Percentiles rank a stretch among this genome's conserved stretches.
Conservation (phyloP, 2,329 filamentous ascomycete genomes). For the Colletotrichum ledebouriae region DNA sequence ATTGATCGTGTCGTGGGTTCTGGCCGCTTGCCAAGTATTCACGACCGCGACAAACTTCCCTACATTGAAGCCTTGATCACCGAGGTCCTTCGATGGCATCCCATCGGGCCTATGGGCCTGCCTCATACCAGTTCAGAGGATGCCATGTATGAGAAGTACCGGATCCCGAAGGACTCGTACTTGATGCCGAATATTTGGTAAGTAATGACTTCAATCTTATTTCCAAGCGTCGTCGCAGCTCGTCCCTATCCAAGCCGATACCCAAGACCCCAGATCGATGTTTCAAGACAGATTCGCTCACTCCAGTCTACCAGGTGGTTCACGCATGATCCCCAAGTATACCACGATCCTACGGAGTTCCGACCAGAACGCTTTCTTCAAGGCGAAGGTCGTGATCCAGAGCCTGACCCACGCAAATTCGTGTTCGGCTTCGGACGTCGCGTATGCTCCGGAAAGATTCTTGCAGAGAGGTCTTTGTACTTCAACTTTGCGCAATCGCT, state of each 20-base stretch:
- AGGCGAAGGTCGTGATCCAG: background rate
- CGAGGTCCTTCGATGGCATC: constrained; percentile 68
- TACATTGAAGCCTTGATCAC: constrained; percentile 68
- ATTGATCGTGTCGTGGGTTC: constrained; percentile 64
- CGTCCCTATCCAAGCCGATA: background rate
- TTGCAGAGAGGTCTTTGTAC: constrained; percentile 42
- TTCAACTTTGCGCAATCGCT: constrained; percentile 57
- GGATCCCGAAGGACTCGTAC: constrained; percentile 43
- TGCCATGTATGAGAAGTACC: background rate
- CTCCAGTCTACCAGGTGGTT: background rate
- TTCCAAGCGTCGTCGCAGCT: background rate
- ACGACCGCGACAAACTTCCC: constrained; percentile 62
- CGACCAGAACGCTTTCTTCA: background rate
- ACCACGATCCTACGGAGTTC: constrained; percentile 56
- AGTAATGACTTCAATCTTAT: constrained; percentile 52
- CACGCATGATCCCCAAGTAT: constrained; percentile 74
- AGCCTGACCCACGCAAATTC: background rate
- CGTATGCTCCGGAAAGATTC: constrained; percentile 42
- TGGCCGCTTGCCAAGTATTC: constrained; percentile 60
- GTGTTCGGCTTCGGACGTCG: constrained; percentile 44
- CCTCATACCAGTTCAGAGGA: constrained; percentile 52
- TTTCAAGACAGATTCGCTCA: background rate
- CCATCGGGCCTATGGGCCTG: constrained; percentile 61
- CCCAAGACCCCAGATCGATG: background rate
- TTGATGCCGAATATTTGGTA: constrained; percentile 53